Conservation (phyloP, 768 basidiomycete species). For the Chalciporus chontae region DNA sequence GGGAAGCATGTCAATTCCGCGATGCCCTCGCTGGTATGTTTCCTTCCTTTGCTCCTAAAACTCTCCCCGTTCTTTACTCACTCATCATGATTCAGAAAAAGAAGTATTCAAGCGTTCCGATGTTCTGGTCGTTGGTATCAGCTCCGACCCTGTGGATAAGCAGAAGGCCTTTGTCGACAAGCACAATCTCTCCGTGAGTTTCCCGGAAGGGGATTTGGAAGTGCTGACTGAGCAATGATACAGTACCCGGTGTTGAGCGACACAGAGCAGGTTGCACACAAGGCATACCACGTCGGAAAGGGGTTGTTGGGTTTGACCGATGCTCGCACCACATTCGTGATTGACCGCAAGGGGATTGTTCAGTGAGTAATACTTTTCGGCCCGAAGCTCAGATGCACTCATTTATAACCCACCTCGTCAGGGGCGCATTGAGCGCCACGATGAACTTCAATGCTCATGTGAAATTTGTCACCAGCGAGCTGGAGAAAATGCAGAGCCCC, state of each 20-base stretch:
- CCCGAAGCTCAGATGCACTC: neutral
- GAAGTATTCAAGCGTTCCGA: conserved; percentile 61
- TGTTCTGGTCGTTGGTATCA: conserved; percentile 70
- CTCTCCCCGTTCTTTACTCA: neutral
- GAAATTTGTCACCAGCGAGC: conserved; percentile 68
- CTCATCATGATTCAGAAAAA: conserved; percentile 42
- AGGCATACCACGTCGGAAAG: conserved; percentile 63
- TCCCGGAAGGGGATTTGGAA: neutral
- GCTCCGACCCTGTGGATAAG: conserved; percentile 65
- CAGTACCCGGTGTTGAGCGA: conserved; percentile 84
- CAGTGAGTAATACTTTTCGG: conserved; percentile 37
- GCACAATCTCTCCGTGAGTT: conserved; percentile 59
- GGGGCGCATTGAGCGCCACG: conserved; percentile 57
- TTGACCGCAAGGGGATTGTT: conserved; percentile 68
- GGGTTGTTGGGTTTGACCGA: conserved; percentile 63
- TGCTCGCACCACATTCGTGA: conserved; percentile 71
- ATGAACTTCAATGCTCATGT: conserved; percentile 63
- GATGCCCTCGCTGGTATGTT: conserved; percentile 66
- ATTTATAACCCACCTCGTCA: conserved; percentile 19
- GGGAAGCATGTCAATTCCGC: conserved; percentile 78
- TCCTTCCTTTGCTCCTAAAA: conserved; percentile 1
- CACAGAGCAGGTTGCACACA: conserved; percentile 53
- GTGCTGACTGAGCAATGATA: neutral
- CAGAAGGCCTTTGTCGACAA: conserved; percentile 76
- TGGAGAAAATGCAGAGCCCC: conserved; percentile 42